phyloP scores from a whole-genome alignment of 495 filamentous ascomycete species.

The Hypoxylon lienhwacheense region DNA sequence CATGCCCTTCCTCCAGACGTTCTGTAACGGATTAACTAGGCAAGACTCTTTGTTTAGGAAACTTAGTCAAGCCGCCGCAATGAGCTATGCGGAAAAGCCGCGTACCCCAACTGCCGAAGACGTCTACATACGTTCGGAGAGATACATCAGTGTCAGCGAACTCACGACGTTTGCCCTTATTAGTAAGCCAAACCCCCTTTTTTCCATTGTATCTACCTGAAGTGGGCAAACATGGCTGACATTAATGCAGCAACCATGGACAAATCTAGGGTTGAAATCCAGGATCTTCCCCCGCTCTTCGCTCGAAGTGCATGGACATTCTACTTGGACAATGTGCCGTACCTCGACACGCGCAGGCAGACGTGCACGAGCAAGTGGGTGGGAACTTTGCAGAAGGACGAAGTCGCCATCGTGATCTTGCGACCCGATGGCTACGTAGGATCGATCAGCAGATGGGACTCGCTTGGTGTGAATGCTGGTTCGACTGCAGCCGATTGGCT shows the following conservation, averaged over 20 bases:
- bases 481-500: conserved; percentile 56
- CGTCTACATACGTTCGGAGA: conserved; percentile 59
- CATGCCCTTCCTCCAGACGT: conserved; percentile 53
- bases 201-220: background rate
- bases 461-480: conserved; percentile 46
- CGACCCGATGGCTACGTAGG: conserved; percentile 72
- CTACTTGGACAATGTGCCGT: conserved; percentile 62
- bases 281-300: conserved; percentile 59
- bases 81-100: conserved; percentile 57
- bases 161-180: conserved; percentile 62
- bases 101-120: conserved; percentile 55
- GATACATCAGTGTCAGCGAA: conserved; percentile 62
- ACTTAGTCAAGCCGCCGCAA: conserved; percentile 49
- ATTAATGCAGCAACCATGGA: conserved; percentile 53
- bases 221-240: conserved; percentile 7
- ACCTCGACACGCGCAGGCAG: conserved; percentile 51
- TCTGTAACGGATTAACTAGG: conserved; percentile 52
- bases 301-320: conserved; percentile 67
- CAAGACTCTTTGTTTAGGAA: conserved; percentile 51
- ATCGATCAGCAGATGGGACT: conserved; percentile 56
- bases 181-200: conserved; percentile 37
- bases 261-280: conserved; percentile 60
- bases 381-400: conserved; percentile 52
- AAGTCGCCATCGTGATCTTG: conserved; percentile 62
- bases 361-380: conserved; percentile 65